A percentile compares a stretch with the other conserved stretches of the same genome.
Conservation (phyloP, 345 rosid genomes). For the Moringa oleifera region DNA sequence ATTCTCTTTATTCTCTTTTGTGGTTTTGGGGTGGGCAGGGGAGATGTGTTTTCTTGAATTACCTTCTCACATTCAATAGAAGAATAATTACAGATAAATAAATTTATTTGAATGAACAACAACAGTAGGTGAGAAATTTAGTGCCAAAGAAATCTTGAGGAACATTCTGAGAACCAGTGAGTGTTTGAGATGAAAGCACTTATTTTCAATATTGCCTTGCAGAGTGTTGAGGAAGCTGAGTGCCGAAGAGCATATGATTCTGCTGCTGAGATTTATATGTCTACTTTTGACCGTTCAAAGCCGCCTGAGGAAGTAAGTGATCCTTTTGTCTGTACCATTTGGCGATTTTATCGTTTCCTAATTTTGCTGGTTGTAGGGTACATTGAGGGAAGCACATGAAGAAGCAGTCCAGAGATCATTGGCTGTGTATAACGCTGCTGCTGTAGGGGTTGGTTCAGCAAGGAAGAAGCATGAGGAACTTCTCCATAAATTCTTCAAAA, state of each 20-base stretch:
- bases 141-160: not conserved
- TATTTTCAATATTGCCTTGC: constrained; percentile 14
- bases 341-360: constrained; percentile 21
- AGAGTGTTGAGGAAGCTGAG: constrained; percentile 99
- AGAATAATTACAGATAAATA: too few relatives aligned
- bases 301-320: constrained; percentile 81
- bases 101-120: too few relatives aligned
- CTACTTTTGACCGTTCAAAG: constrained; percentile 63
- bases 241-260: constrained; percentile 87
- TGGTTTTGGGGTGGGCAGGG: not conserved
- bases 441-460: constrained; percentile 79
- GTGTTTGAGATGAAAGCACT: not conserved
- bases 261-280: constrained; percentile 67
- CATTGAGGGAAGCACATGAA: constrained; percentile 86
- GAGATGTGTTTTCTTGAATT: not conserved
- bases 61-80: not conserved
- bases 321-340: constrained; percentile 3
- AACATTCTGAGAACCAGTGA: too few relatives aligned
- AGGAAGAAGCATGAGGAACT: constrained; percentile 83
- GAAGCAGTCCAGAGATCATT: constrained; percentile 71
- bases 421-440: constrained; percentile 60
- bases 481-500: constrained; percentile 75
- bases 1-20: too few relatives aligned
- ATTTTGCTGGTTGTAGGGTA: constrained; percentile 44
- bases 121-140: not conserved